Base-by-base conservation (phyloP, 306 rosid species). In the Ochetophila trinervis region DNA sequence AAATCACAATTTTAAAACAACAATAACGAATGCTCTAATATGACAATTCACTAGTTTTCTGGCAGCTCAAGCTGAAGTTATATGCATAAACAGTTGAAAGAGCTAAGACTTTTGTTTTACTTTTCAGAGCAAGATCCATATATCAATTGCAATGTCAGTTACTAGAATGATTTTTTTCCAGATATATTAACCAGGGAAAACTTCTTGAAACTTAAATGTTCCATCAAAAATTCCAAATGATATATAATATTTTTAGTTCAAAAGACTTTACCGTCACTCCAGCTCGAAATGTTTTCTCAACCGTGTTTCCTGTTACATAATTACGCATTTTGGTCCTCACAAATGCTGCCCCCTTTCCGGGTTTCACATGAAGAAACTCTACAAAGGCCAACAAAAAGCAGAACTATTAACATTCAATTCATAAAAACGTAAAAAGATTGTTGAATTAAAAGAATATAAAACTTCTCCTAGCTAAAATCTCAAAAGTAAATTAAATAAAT, bases 311-410 rank as follows among this genome's bases (percentile, higher is more conserved):
- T 0, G 97, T 78, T 11, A 90, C 24, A 76, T 90, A 86, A 78
- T 90, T 93, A 63, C 89, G 91, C 50, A 93, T 69, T 68, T 86
- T 93, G 77, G 99, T 93, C 88, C 99, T 84, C 48, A 90, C 97
- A 72, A 93, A 93, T 19, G 99, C 99, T 13, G 99, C 96, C 32
- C 97, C 99, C 76, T 89, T 93, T 32, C 97, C 99, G 45, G 99
- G 99, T 77, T 93, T 93, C 9, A 93, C 97, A 18, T 93, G 98
- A 63, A 93, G 97, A 82, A 93, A 93, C 84, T 93, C 98, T 93
- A 66, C 51, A 68, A 51, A 70, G 8, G 54, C 55, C 75, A 73
- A 65, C 21, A 19, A 27, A 14, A 19, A 72, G 21, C 40, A 24
- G 20, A 54, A 63, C 10, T 45, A 34, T 9, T 51, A 71, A 57